Evolutionary conservation across 1,139 yeast species (phyloP), one percentile per base, ranked within the genome.

Genomic region (Eremothecium sinecaudum): DNA sequence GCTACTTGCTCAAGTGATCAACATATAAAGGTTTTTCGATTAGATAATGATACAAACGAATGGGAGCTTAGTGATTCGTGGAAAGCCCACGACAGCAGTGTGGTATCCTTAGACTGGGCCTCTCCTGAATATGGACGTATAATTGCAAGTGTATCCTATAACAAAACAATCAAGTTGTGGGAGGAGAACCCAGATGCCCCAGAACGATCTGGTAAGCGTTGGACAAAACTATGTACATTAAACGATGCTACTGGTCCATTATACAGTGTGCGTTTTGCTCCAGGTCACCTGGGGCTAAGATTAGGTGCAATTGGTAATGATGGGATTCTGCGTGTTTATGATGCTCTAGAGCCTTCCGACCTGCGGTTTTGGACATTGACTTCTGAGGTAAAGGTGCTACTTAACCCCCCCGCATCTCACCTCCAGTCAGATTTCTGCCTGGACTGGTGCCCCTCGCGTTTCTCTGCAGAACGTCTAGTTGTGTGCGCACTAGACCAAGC

Each of bases 1-100:
- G 97, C 95, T 6, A 86, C 95, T 0, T 86, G 92, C 38, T 82
- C 94, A 6, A 80, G 93, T 0, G 97, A 87, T 57, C 95, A 86
- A 49, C 92, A 82, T 51, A 73, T 87, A 43, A 83, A 83, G 51
- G 87, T 87, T 24, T 87, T 84, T 56, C 90, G 80, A 52, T 61
- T 79, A 32, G 82, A 76, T 46, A 58, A 73, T 10, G 55, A 56
- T n/a, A 52, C 61, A 8, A 65, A 64, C 22, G 70, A 75, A 19
- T 87, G 96, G 96, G 73, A 72, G 11, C 60, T 80, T 36, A 76
- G 78, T 46, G 95, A 86, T 58, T 77, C 81, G 43, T 87, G 95
- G 93, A 81, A 81, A 47, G 97, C 97, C 1, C 98, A 90, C 54
- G 95, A 90, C 48, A 79, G 94, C 5, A 75, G 87, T 44, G 72